phyloP scores from a whole-genome alignment of 2,329 filamentous ascomycete genomes.

The Pleoardoris graminearum region DNA sequence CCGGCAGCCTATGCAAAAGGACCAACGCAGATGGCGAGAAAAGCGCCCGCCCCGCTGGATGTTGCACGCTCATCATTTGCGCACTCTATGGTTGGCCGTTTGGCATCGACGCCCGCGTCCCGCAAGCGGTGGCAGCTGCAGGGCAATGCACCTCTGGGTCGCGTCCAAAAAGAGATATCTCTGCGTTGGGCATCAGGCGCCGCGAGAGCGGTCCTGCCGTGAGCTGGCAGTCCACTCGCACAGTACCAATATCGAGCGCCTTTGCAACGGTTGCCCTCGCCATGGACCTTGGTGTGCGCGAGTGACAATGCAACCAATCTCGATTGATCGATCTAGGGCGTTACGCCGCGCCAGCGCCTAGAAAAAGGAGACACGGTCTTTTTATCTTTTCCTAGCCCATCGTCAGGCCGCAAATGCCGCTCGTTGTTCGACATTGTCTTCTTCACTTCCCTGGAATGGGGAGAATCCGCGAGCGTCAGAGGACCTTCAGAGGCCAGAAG shows the following conservation, averaged over 20 bases:
- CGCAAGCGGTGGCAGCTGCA: slow-evolving; percentile 26
- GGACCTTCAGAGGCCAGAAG: too few relatives aligned
- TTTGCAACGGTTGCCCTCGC: slow-evolving; percentile 18
- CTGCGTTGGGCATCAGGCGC: background rate
- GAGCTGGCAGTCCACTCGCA: slow-evolving; percentile 2
- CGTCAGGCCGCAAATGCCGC: too few relatives aligned
- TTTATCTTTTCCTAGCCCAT: too few relatives aligned
- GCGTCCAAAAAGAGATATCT: slow-evolving; percentile 16
- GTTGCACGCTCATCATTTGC: slow-evolving; percentile 13
- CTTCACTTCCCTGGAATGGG: too few relatives aligned
- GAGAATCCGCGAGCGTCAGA: too few relatives aligned
- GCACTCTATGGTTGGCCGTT: slow-evolving; percentile 9
- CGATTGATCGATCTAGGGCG: background rate
- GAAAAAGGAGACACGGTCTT: background rate
- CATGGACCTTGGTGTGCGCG: slow-evolving; percentile 11
- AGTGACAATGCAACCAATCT: slow-evolving; percentile 10
- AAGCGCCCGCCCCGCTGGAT: slow-evolving; percentile 9
- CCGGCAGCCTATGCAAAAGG: background rate
- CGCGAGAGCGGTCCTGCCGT: background rate
- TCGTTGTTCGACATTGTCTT: too few relatives aligned
- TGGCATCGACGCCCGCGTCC: slow-evolving; percentile 16
- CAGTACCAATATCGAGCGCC: slow-evolving; percentile 11
- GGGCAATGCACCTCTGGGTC: slow-evolving; percentile 4
- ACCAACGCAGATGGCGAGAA: slow-evolving; percentile 7
- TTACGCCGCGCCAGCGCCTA: background rate